Evolutionary conservation across 768 basidiomycete genomes (phyloP).

Genomic region (Tulasnella sp.): DNA sequence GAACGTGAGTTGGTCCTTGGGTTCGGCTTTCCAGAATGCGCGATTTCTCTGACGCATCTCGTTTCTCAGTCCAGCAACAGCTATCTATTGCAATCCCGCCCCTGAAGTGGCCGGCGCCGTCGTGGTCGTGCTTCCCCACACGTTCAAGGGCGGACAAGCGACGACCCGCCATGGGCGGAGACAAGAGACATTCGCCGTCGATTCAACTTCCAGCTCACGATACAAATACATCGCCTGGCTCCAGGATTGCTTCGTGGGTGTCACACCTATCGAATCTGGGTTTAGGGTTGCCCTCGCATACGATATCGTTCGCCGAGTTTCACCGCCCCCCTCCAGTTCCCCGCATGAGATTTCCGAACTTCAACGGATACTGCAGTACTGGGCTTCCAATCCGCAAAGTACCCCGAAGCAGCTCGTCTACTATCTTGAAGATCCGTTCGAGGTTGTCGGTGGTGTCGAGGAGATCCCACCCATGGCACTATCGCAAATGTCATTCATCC

Average conservation of each 20-base stretch:
- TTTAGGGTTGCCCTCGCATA: constrained; percentile 5
- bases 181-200: background rate
- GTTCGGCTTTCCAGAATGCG: background rate
- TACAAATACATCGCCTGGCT: background rate
- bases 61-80: background rate
- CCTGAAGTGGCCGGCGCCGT: background rate
- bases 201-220: background rate
- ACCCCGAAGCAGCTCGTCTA: constrained; percentile 1
- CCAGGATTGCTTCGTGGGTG: background rate
- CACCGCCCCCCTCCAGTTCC: background rate
- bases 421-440: constrained; percentile 8
- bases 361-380: background rate
- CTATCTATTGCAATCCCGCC: background rate
- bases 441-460: background rate
- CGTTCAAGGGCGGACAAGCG: background rate
- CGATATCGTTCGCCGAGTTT: background rate
- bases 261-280: background rate
- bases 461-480: background rate
- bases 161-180: background rate
- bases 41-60: background rate
- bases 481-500: constrained; percentile 5
- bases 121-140: background rate
- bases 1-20: constrained; percentile 9
- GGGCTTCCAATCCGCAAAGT: background rate
- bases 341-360: background rate